Evolutionary conservation across 345 rosid genomes (phyloP).

Genomic region (Populus deltoides): DNA sequence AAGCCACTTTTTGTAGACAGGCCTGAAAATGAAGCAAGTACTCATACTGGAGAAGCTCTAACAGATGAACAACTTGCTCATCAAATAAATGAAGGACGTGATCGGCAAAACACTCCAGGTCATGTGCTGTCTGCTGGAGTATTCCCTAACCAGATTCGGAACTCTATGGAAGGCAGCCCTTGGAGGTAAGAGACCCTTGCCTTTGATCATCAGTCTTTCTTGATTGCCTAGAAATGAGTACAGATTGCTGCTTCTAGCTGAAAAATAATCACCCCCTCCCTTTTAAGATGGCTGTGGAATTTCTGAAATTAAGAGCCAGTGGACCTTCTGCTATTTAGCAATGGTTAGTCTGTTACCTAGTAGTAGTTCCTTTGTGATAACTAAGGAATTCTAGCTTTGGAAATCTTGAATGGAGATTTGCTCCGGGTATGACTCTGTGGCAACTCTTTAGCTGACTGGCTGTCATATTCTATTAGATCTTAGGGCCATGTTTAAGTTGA

Average conservation of each 20-base stretch:
- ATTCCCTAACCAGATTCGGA: conserved; percentile 62
- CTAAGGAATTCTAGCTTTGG: neutral
- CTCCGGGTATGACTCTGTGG: neutral
- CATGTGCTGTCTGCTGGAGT: conserved; percentile 56
- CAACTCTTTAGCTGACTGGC: neutral
- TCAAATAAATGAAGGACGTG: conserved; percentile 59
- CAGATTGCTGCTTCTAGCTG: conserved; percentile 2
- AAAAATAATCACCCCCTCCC: neutral
- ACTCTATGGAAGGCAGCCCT: conserved; percentile 58
- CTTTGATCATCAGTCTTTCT: conserved; percentile 7
- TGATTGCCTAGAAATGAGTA: conserved; percentile 8
- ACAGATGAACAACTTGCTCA: conserved; percentile 79
- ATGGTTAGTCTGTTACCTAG: neutral
- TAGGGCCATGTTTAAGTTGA: neutral
- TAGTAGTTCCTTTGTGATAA: neutral
- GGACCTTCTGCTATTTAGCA: conserved; percentile 4
- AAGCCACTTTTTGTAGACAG: conserved; percentile 85
- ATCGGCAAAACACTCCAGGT: conserved; percentile 52
- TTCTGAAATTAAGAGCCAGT: neutral
- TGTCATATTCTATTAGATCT: neutral
- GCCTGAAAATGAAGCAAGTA: conserved; percentile 55
- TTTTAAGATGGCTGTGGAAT: neutral
- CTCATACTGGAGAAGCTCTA: conserved; percentile 45
- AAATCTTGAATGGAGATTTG: neutral
- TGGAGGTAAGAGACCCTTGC: conserved; percentile 61